phyloP scores from a whole-genome alignment of 345 rosid species.

The Citrus sinensis region DVS_A1.0 CM039164.1:8929501-8930000 shows the following conservation, averaged over 20 bases:
- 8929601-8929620: too few relatives aligned
- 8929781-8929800: not conserved
- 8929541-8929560: too few relatives aligned
- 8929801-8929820: not conserved
- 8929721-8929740: conserved; percentile 8
- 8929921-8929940: not conserved
- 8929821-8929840: not conserved
- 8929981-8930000: too few relatives aligned
- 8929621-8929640: too few relatives aligned
- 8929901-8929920: not conserved
- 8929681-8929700: too few relatives aligned
- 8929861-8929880: not conserved
- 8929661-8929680: too few relatives aligned
- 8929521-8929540: too few relatives aligned
- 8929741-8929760: conserved; percentile 52
- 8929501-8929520: too few relatives aligned
- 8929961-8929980: not conserved
- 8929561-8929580: too few relatives aligned
- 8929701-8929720: too few relatives aligned
- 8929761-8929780: not conserved
- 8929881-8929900: not conserved
- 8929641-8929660: too few relatives aligned
- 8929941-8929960: not conserved
- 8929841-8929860: not conserved
- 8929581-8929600: too few relatives aligned